Evolutionary conservation across 192 early-diverging fungal species (phyloP).

Genomic region (Coemansia sp.): DNA sequence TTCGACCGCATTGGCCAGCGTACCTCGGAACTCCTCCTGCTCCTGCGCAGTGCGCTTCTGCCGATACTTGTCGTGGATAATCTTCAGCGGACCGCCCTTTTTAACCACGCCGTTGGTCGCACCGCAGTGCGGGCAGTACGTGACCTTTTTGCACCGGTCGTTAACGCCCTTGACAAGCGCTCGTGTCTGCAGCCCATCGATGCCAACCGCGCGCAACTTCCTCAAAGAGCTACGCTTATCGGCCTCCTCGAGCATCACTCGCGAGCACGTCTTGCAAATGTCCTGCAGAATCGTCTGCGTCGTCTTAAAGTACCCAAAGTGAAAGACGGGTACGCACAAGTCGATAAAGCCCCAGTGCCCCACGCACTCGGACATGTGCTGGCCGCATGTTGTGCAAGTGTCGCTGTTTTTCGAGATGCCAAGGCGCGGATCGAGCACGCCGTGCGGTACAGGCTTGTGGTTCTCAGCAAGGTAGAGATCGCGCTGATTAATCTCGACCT

Average conservation of each 20-base stretch:
- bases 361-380: constrained; percentile 82
- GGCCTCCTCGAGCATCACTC: constrained; percentile 80
- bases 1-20: constrained; percentile 71
- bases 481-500: constrained; percentile 87
- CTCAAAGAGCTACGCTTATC: constrained; percentile 68
- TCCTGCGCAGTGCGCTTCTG: constrained; percentile 76
- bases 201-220: constrained; percentile 66
- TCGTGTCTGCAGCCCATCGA: constrained; percentile 79
- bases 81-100: constrained; percentile 91
- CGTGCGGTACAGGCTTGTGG: constrained; percentile 73
- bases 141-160: constrained; percentile 81
- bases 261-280: constrained; percentile 94
- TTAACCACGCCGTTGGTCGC: constrained; percentile 87
- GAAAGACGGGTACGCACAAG: constrained; percentile 92
- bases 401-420: constrained; percentile 82
- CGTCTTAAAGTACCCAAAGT: constrained; percentile 95
- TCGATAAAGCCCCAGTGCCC: constrained; percentile 96
- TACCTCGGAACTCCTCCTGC: constrained; percentile 66
- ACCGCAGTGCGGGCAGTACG: constrained; percentile 78
- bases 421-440: constrained; percentile 87
- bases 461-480: constrained; percentile 75
- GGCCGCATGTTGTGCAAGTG: constrained; percentile 87
- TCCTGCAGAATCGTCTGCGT: constrained; percentile 88
- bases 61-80: constrained; percentile 92
- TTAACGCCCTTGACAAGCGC: constrained; percentile 81